Conservation (phyloP, 1,284 basidiomycete species). For the Stygiomarasmius scandens region DNA sequence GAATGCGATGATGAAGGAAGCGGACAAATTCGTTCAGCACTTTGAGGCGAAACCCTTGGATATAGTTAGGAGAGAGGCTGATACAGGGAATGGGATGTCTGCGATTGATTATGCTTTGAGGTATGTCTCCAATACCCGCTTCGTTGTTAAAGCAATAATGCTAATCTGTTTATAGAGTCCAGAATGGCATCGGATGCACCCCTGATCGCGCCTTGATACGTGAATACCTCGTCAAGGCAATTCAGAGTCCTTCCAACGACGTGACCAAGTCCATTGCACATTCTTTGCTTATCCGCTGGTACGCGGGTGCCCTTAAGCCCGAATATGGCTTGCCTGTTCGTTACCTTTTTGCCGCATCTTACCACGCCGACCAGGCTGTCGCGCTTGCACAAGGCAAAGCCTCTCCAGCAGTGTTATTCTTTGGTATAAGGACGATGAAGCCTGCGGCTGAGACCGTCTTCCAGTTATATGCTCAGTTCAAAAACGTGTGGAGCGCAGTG, state of each 20-base stretch:
- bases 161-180: slow-evolving; percentile 10
- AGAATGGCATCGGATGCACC: slow-evolving; percentile 10
- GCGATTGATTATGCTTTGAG: slow-evolving; percentile 27
- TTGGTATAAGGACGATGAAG: not conserved
- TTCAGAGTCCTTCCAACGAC: slow-evolving; percentile 6
- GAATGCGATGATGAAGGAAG: not conserved
- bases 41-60: slow-evolving; percentile 15
- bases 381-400: slow-evolving; percentile 12
- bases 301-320: slow-evolving; percentile 7
- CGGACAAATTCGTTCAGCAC: not conserved
- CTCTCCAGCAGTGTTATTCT: slow-evolving; percentile 21
- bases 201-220: slow-evolving; percentile 12
- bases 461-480: slow-evolving; percentile 24
- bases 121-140: slow-evolving; percentile 10
- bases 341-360: slow-evolving; percentile 30
- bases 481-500: slow-evolving; percentile 24
- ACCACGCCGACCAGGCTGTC: slow-evolving; percentile 30
- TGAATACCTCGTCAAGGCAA: slow-evolving; percentile 21
- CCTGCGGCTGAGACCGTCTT: not conserved
- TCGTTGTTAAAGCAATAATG: not conserved
- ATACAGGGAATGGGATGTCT: slow-evolving; percentile 21
- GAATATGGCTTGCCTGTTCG: slow-evolving; percentile 18
- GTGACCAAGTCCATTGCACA: slow-evolving; percentile 20
- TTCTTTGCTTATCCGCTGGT: slow-evolving; percentile 28
- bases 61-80: slow-evolving; percentile 22